Conservation (phyloP, 495 filamentous ascomycete species). For the Cudoniella acicularis region DNA sequence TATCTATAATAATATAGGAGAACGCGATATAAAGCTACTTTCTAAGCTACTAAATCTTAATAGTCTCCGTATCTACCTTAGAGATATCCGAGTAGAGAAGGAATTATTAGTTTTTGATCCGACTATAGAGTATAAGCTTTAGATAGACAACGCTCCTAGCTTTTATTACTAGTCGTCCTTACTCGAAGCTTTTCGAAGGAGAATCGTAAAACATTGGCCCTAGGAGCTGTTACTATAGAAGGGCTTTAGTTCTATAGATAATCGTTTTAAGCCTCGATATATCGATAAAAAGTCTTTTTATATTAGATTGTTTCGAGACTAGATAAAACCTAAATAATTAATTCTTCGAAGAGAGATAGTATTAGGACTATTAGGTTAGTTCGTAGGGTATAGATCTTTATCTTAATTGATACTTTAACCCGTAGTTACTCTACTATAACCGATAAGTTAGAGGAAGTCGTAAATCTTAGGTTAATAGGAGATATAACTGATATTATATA, state of each 20-base stretch:
- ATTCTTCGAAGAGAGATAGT: not conserved
- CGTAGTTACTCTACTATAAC: not conserved
- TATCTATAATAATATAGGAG: conserved; percentile 1
- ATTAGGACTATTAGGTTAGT: not conserved
- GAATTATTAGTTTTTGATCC: not conserved
- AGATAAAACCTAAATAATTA: not conserved
- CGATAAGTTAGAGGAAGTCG: not conserved
- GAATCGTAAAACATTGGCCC: not conserved
- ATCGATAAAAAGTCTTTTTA: not conserved
- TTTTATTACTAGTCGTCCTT: not conserved
- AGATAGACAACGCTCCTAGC: not conserved
- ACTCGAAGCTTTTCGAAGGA: not conserved
- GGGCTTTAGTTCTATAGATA: not conserved
- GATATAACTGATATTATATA: not conserved
- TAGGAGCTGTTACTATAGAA: not conserved
- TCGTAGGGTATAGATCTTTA: not conserved
- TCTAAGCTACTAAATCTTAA: conserved; percentile 1
- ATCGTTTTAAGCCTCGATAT: not conserved
- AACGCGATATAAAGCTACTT: not conserved
- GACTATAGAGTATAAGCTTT: not conserved
- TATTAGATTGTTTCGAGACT: not conserved
- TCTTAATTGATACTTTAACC: not conserved
- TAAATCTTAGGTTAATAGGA: not conserved
- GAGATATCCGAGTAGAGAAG: not conserved
- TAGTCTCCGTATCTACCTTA: conserved; percentile 2